Evolutionary conservation across 164 flowering plant species (phyloP).

Genomic region (Stephania yunnanensis): DNA sequence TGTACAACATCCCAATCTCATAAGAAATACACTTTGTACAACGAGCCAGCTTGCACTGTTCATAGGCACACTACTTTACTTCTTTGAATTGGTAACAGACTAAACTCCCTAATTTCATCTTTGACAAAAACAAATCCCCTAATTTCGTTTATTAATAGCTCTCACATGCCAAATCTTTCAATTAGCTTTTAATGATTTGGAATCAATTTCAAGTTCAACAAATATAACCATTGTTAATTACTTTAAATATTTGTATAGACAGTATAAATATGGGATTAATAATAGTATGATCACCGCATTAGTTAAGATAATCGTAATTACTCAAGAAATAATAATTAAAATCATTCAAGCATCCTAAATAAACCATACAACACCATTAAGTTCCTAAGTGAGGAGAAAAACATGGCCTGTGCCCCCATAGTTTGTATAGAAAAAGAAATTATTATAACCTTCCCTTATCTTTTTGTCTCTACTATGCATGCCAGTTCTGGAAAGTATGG

Average conservation of each 20-base stretch:
- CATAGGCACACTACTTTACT: no score
- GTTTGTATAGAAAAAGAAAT: background rate
- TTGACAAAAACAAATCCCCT: background rate
- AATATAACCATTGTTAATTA: background rate
- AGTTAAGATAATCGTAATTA: background rate
- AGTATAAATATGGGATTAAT: background rate
- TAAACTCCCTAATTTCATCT: no score
- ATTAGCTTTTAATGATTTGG: background rate
- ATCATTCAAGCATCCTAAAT: background rate
- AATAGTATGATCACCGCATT: background rate
- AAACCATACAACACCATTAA: background rate
- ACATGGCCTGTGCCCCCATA: slow-evolving; percentile 6
- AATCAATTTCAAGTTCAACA: background rate
- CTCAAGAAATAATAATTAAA: background rate
- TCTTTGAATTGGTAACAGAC: no score
- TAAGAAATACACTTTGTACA: no score
- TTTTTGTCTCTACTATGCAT: slow-evolving; percentile 4
- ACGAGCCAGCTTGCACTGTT: no score
- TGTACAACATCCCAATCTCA: no score
- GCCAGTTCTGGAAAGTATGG: background rate
- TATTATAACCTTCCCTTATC: background rate
- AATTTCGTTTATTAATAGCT: no score
- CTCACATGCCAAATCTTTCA: background rate
- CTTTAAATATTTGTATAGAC: background rate
- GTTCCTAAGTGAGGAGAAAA: background rate